These are phyloP conservation scores for Tolypocladium inflatum DNA, from an alignment of 2,329 filamentous ascomycete species.

Conservation along the genomic window DNA sequence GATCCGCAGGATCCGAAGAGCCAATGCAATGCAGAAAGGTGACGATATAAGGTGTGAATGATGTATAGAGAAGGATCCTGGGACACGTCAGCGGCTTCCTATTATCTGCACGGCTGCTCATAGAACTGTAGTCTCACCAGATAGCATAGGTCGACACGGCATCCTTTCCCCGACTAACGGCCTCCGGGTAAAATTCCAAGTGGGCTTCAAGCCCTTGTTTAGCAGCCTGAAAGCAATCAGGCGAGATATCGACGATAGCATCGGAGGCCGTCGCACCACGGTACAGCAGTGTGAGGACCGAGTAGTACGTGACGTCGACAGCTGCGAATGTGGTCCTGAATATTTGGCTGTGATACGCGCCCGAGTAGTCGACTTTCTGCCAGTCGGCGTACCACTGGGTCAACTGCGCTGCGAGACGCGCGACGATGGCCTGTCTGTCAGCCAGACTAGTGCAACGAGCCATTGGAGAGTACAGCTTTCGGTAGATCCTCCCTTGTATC, in stretches of 20 bases:
- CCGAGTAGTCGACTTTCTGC: constrained; percentile 5
- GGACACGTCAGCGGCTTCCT: not conserved
- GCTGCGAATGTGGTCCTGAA: constrained; percentile 7
- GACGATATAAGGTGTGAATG: constrained; percentile 12
- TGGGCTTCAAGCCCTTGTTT: constrained; percentile 8
- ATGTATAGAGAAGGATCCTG: constrained; percentile 12
- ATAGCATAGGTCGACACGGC: constrained; percentile 9
- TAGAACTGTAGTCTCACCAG: constrained; percentile 2
- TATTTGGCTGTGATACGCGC: constrained; percentile 6
- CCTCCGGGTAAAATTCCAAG: constrained; percentile 6
- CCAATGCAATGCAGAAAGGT: constrained; percentile 10
- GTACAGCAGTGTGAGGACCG: constrained; percentile 9
- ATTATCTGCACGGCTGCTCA: not conserved
- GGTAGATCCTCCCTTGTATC: constrained; percentile 3
- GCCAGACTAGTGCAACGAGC: not conserved
- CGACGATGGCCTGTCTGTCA: not conserved
- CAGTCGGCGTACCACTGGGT: constrained; percentile 7
- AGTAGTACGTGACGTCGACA: constrained; percentile 10
- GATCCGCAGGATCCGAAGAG: constrained; percentile 4
- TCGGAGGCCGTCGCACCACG: constrained; percentile 7
- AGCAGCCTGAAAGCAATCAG: constrained; percentile 9
- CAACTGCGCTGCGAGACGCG: constrained; percentile 3
- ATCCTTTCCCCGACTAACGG: constrained; percentile 3
- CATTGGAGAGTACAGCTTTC: constrained; percentile 6
- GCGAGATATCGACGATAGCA: constrained; percentile 5